These are phyloP conservation scores for Pterocarpus macrocarpus DNA, from an alignment of 306 rosid species.

Conservation along the genomic window DNA sequence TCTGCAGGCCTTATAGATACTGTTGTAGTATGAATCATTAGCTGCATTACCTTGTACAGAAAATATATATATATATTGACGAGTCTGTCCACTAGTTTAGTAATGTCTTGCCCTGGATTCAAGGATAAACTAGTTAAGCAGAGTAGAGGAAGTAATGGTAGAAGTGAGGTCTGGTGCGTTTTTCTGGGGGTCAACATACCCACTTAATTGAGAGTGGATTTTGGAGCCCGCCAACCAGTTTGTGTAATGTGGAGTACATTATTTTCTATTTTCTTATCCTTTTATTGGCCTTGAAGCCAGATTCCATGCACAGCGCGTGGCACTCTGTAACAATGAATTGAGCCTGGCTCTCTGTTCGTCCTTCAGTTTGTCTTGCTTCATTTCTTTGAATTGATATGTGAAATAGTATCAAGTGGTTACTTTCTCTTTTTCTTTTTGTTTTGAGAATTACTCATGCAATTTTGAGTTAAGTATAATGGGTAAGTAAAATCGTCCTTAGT, in stretches of 20 bases:
- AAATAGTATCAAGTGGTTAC: background rate
- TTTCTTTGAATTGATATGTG: background rate
- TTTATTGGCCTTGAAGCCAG: background rate
- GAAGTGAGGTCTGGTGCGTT: too few species aligned
- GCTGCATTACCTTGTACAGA: slow-evolving; percentile 39
- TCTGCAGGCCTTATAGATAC: slow-evolving; percentile 25
- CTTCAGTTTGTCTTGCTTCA: too few species aligned
- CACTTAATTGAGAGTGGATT: too few species aligned
- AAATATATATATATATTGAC: background rate
- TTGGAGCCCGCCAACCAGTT: too few species aligned
- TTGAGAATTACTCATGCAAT: too few species aligned
- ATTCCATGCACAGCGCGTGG: too few species aligned
- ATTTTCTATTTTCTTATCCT: background rate
- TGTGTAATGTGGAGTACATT: background rate
- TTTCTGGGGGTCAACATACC: too few species aligned
- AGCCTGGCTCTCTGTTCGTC: too few species aligned
- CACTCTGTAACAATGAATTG: too few species aligned
- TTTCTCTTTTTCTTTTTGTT: background rate
- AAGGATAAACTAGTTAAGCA: slow-evolving; percentile 28
- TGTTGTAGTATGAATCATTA: slow-evolving; percentile 25
- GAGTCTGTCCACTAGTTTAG: slow-evolving; percentile 32
- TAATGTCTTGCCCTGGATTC: slow-evolving; percentile 10
- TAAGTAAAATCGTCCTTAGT: background rate
- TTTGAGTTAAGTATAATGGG: background rate
- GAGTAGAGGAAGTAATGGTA: slow-evolving; percentile 2